These are phyloP conservation scores for Acaromyces ingoldii DNA, from an alignment of 1,284 basidiomycete species.

Conservation along the genomic window DNA sequence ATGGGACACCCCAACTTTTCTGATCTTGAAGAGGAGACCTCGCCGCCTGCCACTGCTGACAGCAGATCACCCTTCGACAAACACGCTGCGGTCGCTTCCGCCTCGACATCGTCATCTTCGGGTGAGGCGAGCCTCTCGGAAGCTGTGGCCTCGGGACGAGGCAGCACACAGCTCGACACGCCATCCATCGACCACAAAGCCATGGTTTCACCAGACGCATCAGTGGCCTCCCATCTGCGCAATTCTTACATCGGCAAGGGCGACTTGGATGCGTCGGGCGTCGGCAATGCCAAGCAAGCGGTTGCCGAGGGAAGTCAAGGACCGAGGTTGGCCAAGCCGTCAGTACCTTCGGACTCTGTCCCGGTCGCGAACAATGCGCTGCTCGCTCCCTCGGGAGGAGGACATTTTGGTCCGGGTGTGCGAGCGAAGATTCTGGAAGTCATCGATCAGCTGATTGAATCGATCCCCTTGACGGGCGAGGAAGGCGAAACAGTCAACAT, in stretches of 20 bases:
- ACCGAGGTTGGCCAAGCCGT: no score
- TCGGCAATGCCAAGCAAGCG: neutral
- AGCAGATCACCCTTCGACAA: neutral
- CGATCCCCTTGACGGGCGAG: conserved; percentile 30
- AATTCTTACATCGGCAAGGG: neutral
- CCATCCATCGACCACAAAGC: conserved; percentile 28
- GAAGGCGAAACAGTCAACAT: conserved; percentile 40
- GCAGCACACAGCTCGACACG: conserved; percentile 27
- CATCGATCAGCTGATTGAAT: conserved; percentile 30
- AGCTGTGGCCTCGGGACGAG: conserved; percentile 18
- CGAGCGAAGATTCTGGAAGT: conserved; percentile 43
- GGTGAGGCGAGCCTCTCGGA: conserved; percentile 25
- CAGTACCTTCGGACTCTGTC: neutral
- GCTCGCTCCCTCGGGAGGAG: no score
- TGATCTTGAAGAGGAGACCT: neutral
- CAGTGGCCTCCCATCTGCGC: conserved; percentile 12
- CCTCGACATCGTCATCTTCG: conserved; percentile 19
- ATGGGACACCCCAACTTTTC: neutral
- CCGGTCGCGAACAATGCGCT: no score
- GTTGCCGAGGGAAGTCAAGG: neutral
- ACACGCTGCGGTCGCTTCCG: conserved; percentile 20
- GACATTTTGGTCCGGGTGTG: conserved; percentile 48
- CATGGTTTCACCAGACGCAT: conserved; percentile 32
- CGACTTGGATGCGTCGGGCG: neutral
- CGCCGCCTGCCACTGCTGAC: neutral